Percentiles rank a stretch among this genome's conserved stretches.
Evolutionary conservation across 441 rosid genomes (phyloP).

Genomic region (Jatropha podagrica): DNA sequence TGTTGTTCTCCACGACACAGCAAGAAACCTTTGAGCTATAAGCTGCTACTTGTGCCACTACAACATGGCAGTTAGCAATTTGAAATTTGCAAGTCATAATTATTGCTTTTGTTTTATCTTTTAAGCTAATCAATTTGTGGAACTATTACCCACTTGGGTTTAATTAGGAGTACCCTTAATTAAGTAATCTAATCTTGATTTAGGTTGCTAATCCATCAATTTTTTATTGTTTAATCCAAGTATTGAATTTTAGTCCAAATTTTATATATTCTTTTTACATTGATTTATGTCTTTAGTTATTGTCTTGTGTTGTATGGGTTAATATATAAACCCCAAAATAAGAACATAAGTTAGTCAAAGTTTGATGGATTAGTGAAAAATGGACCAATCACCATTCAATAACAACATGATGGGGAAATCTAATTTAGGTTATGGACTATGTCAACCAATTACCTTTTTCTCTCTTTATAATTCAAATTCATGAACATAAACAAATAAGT

Average conservation of each 20-base stretch:
- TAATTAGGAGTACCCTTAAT: not conserved
- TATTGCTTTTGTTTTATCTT: conserved; percentile 38
- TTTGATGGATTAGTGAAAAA: conserved; percentile 10
- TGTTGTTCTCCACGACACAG: no score
- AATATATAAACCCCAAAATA: not conserved
- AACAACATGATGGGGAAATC: conserved; percentile 14
- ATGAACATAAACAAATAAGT: no score
- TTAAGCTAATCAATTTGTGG: conserved; percentile 35
- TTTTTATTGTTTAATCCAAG: not conserved
- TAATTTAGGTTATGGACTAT: conserved; percentile 19
- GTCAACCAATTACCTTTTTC: not conserved
- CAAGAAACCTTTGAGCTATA: not conserved
- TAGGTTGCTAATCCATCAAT: conserved; percentile 10
- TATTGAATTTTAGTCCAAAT: not conserved
- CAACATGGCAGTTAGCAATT: conserved; percentile 16
- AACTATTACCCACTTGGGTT: not conserved
- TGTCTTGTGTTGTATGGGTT: not conserved
- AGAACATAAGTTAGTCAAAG: not conserved
- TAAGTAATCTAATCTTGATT: not conserved
- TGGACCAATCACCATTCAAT: conserved; percentile 18
- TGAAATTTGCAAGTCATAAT: conserved; percentile 31
- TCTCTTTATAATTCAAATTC: no score
- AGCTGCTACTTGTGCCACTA: not conserved
- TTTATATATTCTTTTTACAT: not conserved
- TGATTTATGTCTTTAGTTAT: not conserved